phyloP scores from a whole-genome alignment of 495 filamentous ascomycete species.

The Hypoxylon crocopeplum region DNA sequence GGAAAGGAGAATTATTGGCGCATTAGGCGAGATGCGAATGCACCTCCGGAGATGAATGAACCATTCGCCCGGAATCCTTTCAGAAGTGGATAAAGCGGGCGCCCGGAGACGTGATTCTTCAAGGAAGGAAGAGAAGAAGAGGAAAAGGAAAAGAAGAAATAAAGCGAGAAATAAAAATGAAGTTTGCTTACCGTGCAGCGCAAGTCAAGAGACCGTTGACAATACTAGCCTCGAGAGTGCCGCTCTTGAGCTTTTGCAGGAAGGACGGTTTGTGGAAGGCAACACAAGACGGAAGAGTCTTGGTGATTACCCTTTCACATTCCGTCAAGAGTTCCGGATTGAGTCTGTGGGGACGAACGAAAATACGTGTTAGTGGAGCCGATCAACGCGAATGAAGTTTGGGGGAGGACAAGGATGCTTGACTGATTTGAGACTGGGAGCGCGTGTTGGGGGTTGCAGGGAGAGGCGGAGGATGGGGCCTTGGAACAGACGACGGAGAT shows the following conservation, averaged over 20 bases:
- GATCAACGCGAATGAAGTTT: slow-evolving; percentile 38
- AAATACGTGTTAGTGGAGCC: slow-evolving; percentile 41
- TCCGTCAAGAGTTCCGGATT: slow-evolving; percentile 56
- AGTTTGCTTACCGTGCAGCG: slow-evolving; percentile 52
- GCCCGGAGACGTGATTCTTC: slow-evolving; percentile 10
- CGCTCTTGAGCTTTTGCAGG: slow-evolving; percentile 56
- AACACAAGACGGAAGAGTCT: slow-evolving; percentile 58
- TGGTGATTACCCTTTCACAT: slow-evolving; percentile 58
- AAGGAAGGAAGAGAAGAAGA: slow-evolving; percentile 1
- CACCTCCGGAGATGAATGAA: slow-evolving; percentile 38
- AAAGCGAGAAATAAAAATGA: neutral
- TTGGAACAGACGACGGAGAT: slow-evolving; percentile 28
- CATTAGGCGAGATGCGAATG: slow-evolving; percentile 29
- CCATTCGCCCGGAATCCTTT: slow-evolving; percentile 40
- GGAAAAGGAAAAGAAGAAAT: neutral
- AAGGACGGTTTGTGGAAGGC: slow-evolving; percentile 62
- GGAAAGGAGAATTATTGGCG: slow-evolving; percentile 23
- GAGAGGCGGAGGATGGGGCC: slow-evolving; percentile 27
- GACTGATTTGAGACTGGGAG: slow-evolving; percentile 25
- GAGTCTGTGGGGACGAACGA: slow-evolving; percentile 46
- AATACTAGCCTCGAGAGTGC: slow-evolving; percentile 53
- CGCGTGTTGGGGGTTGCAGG: slow-evolving; percentile 34
- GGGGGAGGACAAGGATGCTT: slow-evolving; percentile 33
- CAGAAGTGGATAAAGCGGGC: slow-evolving; percentile 32
- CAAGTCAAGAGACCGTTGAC: slow-evolving; percentile 57